Evolutionary conservation across 495 filamentous ascomycete species (phyloP).

Genomic region (Aspergillus bertholletiae): DNA sequence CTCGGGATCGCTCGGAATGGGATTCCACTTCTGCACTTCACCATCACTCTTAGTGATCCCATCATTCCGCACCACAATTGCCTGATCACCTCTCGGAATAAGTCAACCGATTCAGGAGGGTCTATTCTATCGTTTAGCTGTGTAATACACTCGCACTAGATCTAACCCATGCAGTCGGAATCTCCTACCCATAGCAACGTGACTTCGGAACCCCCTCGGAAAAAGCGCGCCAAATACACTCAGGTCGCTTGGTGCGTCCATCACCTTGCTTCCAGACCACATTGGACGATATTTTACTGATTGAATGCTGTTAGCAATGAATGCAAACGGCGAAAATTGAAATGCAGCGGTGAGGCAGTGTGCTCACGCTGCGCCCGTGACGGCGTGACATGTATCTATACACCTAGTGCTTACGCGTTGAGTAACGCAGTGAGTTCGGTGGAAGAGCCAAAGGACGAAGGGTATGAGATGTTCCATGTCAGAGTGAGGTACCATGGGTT

Average conservation of each 20-base stretch:
- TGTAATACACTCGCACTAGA: not conserved
- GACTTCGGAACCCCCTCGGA: slow-evolving; percentile 19
- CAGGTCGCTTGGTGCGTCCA: slow-evolving; percentile 33
- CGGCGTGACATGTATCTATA: slow-evolving; percentile 66
- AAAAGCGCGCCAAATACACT: slow-evolving; percentile 38
- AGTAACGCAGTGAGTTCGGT: slow-evolving; percentile 5
- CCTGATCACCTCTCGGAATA: not conserved
- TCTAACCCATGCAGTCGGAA: slow-evolving; percentile 1
- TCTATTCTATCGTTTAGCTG: not conserved
- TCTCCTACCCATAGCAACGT: slow-evolving; percentile 4
- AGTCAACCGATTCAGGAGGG: not conserved
- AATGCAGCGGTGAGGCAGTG: slow-evolving; percentile 77
- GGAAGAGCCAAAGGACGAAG: slow-evolving; percentile 17
- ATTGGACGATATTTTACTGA: not conserved
- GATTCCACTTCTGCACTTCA: not conserved
- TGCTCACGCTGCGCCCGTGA: slow-evolving; percentile 71
- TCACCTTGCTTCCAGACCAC: not conserved
- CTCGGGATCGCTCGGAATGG: not conserved
- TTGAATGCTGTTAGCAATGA: slow-evolving; percentile 55
- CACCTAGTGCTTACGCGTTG: slow-evolving; percentile 10
- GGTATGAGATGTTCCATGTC: slow-evolving; percentile 11
- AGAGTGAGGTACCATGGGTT: not conserved
- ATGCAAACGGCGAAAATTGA: slow-evolving; percentile 88
- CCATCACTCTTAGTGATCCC: not conserved
- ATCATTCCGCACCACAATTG: not conserved